These are phyloP conservation scores for Plasmodium fragile DNA, from an alignment of 169 alveolate genomes.

Conservation along the genomic window DNA sequence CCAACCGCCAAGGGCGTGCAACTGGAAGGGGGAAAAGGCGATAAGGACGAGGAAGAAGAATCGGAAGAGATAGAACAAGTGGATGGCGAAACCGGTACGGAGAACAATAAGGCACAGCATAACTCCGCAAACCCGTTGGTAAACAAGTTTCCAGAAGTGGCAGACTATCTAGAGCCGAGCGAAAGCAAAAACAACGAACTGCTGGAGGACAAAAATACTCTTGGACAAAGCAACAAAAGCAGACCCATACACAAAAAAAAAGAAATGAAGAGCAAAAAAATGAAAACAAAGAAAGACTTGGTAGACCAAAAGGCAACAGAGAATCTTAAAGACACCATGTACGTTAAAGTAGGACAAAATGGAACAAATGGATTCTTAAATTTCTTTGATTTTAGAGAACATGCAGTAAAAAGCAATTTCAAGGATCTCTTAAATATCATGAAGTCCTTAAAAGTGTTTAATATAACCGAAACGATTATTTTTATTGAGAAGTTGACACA, in stretches of 20 bases:
- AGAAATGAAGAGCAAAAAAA: slow-evolving; percentile 35
- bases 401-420: neutral
- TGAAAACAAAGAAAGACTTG: slow-evolving; percentile 27
- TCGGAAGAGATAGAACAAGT: neutral
- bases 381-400: slow-evolving; percentile 62
- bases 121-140: neutral
- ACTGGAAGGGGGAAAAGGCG: neutral
- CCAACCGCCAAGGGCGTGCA: neutral
- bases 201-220: neutral
- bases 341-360: slow-evolving; percentile 55
- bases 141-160: neutral
- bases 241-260: slow-evolving; percentile 41
- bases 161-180: neutral
- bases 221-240: neutral
- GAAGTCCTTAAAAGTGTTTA: slow-evolving; percentile 30
- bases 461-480: slow-evolving; percentile 22
- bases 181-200: neutral
- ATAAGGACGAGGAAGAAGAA: neutral
- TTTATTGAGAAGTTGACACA: slow-evolving; percentile 41
- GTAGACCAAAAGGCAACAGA: slow-evolving; percentile 5
- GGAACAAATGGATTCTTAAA: slow-evolving; percentile 36
- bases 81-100: neutral
- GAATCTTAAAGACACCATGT: slow-evolving; percentile 23
- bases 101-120: neutral
- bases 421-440: slow-evolving; percentile 20